A percentile compares a stretch with the other conserved stretches of the same genome.
Evolutionary conservation across 1,284 basidiomycete species (phyloP).

Genomic region (Cryptococcus sp.): DNA sequence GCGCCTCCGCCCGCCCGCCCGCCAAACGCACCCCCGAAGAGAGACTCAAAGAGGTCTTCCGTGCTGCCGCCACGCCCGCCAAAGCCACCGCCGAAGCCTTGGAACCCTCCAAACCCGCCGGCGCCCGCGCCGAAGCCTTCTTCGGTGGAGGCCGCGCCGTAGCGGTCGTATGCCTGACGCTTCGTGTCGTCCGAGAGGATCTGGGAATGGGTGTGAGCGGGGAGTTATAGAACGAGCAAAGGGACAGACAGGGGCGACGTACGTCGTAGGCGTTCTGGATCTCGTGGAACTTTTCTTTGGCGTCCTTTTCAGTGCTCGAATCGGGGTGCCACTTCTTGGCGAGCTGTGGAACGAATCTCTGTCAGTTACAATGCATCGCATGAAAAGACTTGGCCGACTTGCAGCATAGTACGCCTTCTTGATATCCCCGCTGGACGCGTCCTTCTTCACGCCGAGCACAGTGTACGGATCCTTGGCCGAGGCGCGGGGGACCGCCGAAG

Average conservation of each 20-base stretch:
- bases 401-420: constrained; percentile 97
- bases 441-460: constrained; percentile 80
- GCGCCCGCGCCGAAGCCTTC: constrained; percentile 89
- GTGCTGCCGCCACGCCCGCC: constrained; percentile 57
- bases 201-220: constrained; percentile 52
- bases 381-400: constrained; percentile 18
- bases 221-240: neutral
- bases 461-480: constrained; percentile 84
- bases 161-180: constrained; percentile 87
- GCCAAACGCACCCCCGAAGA: constrained; percentile 68
- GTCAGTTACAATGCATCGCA: constrained; percentile 2
- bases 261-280: constrained; percentile 98
- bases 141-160: constrained; percentile 89
- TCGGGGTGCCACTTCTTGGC: constrained; percentile 98
- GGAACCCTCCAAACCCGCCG: constrained; percentile 60
- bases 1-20: constrained; percentile 55
- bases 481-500: constrained; percentile 58
- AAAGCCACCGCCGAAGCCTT: constrained; percentile 66
- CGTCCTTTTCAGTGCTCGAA: constrained; percentile 86
- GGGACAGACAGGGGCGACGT: constrained; percentile 47
- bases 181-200: constrained; percentile 92
- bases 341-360: constrained; percentile 57
- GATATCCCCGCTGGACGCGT: constrained; percentile 81
- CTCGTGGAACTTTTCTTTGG: constrained; percentile 91
- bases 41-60: constrained; percentile 76